Base-by-base conservation (phyloP, 2,329 filamentous ascomycete species). In the Ophioceras dolichostomum region DNA sequence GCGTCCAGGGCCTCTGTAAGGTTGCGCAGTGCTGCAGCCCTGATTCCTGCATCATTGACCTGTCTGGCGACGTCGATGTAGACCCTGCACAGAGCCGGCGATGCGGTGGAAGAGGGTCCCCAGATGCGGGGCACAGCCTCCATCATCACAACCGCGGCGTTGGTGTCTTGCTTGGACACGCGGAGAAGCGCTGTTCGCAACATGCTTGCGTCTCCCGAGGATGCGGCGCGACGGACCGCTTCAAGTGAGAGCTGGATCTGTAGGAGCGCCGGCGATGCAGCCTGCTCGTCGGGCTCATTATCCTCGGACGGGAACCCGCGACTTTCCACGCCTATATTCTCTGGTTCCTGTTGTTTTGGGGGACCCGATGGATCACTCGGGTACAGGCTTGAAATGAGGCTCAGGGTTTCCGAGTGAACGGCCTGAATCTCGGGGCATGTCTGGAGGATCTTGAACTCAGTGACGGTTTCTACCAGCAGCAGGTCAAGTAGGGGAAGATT, bases 331-430 rank as follows among this genome's bases (percentile, higher is more conserved):
- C n/a, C n/a, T n/a, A n/a, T n/a, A n/a, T n/a, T n/a, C n/a, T n/a
- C n/a, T n/a, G n/a, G n/a, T n/a, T n/a, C n/a, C n/a, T n/a, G n/a
- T n/a, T n/a, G n/a, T n/a, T n/a, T n/a, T n/a, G n/a, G n/a, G n/a
- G n/a, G n/a, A n/a, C n/a, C n/a, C n/a, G n/a, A n/a, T n/a, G n/a
- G n/a, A n/a, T n/a, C n/a, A n/a, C n/a, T n/a, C n/a, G n/a, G n/a
- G 10, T 32, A 32, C 29, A 37, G 22, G 22, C 22, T 26, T 6
- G 58, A 55, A 4, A 65, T 50, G 10, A 62, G 48, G 42, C 69
- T 70, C 17, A 62, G 47, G 1, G 66, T 58, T 42, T 70, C 65
- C 2, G 70, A 49, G 32, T 65, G 66, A 0, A 64, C 60, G 0
- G 66, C 62, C 8, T 58, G 49, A 6, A 68, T 51, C 22, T 70